Base-by-base conservation (phyloP, 2,329 filamentous ascomycete species). In the Botrytis deweyae region DNA sequence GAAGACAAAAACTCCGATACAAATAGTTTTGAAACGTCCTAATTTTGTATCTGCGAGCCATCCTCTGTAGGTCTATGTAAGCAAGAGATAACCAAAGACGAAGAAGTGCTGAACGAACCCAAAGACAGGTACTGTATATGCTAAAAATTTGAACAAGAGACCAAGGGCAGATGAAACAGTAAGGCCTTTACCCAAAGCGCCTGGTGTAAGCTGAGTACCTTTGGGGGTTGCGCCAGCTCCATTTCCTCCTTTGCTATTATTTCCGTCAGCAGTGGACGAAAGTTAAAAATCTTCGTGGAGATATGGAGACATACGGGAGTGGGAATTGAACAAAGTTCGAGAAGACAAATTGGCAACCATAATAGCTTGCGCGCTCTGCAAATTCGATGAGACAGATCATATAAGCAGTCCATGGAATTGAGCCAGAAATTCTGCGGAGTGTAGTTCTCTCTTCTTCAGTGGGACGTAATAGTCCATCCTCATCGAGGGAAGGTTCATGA, bases 281-380 rank as follows among this genome's bases (percentile, higher is more conserved):
- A 4, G 55, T 7, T 10, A 9, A n/a, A 9, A 22, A n/a, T 63
- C 2, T 6, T 38, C 29, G n/a, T 7, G 38, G 40, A n/a, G 3
- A 33, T 20, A 61, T 29, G 20, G 40, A 52, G 12, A 42, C 69
- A 33, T 74, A 74, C 59, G 89, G 89, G 7, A 91, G 79, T 4
- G 87, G 86, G 22, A 87, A 87, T 77, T 91, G 87, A 78, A 92
- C 86, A 77, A 87, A 92, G 80, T 92, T 92, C 76, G 84, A 85
- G 79, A 90, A 89, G 9, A 80, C 82, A 1, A 85, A 86, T 63
- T 88, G 87, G 4, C 89, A 90, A 70, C 92, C 92, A 80, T 94
- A 94, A 87, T 93, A 94, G 29, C 90, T 91, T 83, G 93, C 93
- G 65, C 92, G 90, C 83, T 94, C 92, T 83, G 90, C 92, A 74